phyloP scores from a whole-genome alignment of 441 rosid genomes.

The Arabidopsis lyrata region DNA sequence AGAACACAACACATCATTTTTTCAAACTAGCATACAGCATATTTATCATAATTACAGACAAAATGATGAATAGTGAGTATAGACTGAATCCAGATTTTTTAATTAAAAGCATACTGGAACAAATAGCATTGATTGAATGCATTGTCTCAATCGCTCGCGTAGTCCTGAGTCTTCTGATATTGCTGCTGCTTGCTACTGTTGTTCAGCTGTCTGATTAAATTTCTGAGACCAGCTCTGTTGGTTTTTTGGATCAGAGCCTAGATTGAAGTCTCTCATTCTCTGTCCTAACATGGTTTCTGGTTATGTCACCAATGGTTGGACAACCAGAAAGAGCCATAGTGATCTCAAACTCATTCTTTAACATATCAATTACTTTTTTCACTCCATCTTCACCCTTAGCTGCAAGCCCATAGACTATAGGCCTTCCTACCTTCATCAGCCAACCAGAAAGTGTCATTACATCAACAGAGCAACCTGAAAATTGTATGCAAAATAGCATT shows the following conservation, averaged over 20 bases:
- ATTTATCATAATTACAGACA: neutral
- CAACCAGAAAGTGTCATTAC: neutral
- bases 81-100: neutral
- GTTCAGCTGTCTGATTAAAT: conserved; percentile 1
- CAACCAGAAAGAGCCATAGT: conserved; percentile 89
- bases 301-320: conserved; percentile 64
- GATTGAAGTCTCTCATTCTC: conserved; percentile 51
- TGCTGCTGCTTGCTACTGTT: neutral
- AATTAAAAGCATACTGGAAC: neutral
- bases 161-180: too few species aligned
- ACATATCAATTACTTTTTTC: conserved; percentile 66
- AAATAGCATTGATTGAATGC: neutral
- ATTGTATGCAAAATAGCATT: neutral
- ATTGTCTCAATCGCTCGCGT: too few species aligned
- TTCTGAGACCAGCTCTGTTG: neutral
- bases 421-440: conserved; percentile 76
- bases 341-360: conserved; percentile 77
- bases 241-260: conserved; percentile 47
- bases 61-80: neutral
- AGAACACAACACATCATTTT: neutral
- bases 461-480: neutral
- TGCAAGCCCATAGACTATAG: conserved; percentile 74
- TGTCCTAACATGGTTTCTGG: conserved; percentile 62
- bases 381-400: conserved; percentile 79
- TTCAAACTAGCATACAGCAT: neutral